Evolutionary conservation across 331 rosid species (phyloP).

Genomic region (Ulmus americana): DNA sequence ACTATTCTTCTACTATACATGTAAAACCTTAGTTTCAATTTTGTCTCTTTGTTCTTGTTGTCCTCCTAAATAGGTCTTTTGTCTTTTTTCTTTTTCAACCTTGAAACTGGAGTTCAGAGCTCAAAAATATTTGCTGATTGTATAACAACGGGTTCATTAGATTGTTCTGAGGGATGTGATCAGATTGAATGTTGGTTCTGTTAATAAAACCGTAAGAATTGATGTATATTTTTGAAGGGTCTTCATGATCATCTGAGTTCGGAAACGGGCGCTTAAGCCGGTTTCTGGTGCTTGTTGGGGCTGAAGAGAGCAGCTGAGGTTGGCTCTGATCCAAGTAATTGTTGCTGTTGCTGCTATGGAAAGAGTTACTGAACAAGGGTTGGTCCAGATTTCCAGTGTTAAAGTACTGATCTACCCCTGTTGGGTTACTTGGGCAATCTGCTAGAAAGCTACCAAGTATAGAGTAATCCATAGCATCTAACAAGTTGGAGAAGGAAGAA

Average conservation of each 20-base stretch:
- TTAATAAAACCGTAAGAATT: slow-evolving; percentile 34
- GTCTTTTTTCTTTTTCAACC: slow-evolving; percentile 14
- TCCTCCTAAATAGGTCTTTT: neutral
- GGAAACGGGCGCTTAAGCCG: slow-evolving; percentile 43
- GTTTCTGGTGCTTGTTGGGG: slow-evolving; percentile 28
- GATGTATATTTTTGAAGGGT: slow-evolving; percentile 43
- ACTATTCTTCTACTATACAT: neutral
- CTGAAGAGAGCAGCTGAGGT: slow-evolving; percentile 22
- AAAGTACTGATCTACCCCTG: slow-evolving; percentile 28
- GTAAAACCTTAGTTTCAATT: neutral
- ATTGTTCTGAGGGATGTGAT: slow-evolving; percentile 24
- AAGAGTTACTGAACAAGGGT: slow-evolving; percentile 6
- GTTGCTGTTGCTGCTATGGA: neutral
- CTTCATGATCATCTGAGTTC: slow-evolving; percentile 12
- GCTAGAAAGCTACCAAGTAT: slow-evolving; percentile 40
- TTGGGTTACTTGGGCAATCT: slow-evolving; percentile 31
- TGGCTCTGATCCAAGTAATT: slow-evolving; percentile 29
- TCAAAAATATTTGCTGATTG: slow-evolving; percentile 48
- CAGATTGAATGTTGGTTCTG: slow-evolving; percentile 24
- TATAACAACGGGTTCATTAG: slow-evolving; percentile 31
- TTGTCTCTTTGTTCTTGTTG: neutral
- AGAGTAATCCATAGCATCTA: slow-evolving; percentile 60
- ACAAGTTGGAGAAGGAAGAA: slow-evolving; percentile 48
- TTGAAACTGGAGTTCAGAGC: slow-evolving; percentile 45
- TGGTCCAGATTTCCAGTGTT: slow-evolving; percentile 26